These are phyloP conservation scores for Secale cereale DNA, from an alignment of 176 grass and related monocot genomes.

Conservation along the genomic window DNA sequence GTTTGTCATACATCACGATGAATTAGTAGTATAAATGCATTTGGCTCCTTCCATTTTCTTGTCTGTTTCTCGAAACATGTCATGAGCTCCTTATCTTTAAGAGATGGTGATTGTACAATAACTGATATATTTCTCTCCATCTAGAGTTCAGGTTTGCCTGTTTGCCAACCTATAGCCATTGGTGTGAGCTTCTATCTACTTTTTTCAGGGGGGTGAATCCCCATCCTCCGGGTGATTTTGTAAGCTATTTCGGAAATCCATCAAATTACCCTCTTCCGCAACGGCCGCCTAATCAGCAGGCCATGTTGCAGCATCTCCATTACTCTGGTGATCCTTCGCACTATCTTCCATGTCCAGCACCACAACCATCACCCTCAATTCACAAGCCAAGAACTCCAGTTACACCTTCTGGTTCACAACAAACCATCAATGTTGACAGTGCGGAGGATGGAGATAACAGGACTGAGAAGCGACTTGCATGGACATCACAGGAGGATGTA, in stretches of 20 bases:
- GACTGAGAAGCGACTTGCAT: not conserved
- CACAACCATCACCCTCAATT: not conserved
- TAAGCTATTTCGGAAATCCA: not conserved
- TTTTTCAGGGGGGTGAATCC: not conserved
- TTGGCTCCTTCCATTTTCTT: no score
- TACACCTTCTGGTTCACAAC: not conserved
- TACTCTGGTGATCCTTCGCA: not conserved
- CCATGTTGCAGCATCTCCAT: not conserved
- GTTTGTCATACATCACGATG: no score
- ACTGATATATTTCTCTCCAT: no score
- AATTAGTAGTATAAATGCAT: no score
- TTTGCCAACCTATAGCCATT: no score
- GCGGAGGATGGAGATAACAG: not conserved
- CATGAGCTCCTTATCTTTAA: no score
- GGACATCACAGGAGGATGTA: not conserved
- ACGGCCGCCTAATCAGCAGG: not conserved
- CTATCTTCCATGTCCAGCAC: not conserved
- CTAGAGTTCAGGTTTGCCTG: no score
- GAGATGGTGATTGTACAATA: no score
- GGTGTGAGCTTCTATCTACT: not conserved
- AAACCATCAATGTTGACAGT: not conserved
- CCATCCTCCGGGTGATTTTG: not conserved
- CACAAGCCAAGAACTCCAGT: not conserved
- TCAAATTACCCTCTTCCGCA: not conserved
- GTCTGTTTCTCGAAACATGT: no score